Evolutionary conservation across 2,329 filamentous ascomycete species (phyloP).

Genomic region (Ophiostoma australiae): DNA sequence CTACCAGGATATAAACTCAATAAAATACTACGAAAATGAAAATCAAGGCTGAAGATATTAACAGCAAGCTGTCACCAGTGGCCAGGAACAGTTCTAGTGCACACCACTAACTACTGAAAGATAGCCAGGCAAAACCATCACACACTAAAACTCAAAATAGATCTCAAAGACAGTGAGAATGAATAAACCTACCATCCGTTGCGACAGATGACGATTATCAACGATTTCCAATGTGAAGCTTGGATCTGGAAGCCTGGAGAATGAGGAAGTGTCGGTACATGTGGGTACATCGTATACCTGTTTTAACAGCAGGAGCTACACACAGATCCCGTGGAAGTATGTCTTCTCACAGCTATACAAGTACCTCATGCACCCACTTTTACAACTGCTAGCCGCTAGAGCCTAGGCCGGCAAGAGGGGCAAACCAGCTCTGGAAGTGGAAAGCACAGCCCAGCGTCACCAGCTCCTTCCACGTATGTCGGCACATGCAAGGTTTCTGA

Average conservation of each 20-base stretch:
- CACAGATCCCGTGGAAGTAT: not conserved
- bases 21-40: too few relatives aligned
- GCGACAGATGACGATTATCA: not conserved
- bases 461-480: slow-evolving; percentile 14
- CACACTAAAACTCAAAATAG: too few relatives aligned
- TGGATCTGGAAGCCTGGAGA: not conserved
- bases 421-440: slow-evolving; percentile 1
- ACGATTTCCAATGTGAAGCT: not conserved
- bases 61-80: too few relatives aligned
- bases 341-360: not conserved
- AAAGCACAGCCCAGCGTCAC: slow-evolving; percentile 16
- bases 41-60: too few relatives aligned
- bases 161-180: too few relatives aligned
- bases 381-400: slow-evolving; percentile 4
- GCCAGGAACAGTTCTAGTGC: too few relatives aligned
- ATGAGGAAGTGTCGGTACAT: not conserved
- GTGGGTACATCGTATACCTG: not conserved
- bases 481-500: slow-evolving; percentile 11
- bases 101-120: too few relatives aligned
- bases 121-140: too few relatives aligned
- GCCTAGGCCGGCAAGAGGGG: slow-evolving; percentile 12
- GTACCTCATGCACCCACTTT: not conserved
- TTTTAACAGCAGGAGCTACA: not conserved
- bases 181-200: not conserved
- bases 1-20: too few relatives aligned